Percentiles rank a stretch among this genome's conserved stretches.
Conservation (phyloP, 306 rosid genomes). For the Rosa lucieae region DNA sequence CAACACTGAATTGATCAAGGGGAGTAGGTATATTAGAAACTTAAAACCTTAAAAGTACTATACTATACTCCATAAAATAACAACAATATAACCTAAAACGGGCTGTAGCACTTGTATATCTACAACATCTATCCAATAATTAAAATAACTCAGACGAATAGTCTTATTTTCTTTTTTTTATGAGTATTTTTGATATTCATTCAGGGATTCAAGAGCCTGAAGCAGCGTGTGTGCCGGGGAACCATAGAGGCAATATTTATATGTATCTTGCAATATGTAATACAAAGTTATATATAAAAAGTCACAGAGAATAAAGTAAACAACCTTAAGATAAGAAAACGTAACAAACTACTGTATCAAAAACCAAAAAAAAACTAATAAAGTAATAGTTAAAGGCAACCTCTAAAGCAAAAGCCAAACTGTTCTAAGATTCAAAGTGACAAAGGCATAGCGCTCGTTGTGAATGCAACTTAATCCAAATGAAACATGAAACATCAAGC, state of each 20-base stretch:
- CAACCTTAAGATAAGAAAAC: not conserved
- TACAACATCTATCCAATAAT: not conserved
- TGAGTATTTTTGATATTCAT: not conserved
- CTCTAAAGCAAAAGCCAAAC: not conserved
- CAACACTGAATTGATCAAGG: not conserved
- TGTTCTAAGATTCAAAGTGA: not conserved
- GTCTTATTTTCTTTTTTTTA: not conserved
- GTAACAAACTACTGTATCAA: no score
- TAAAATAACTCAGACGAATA: not conserved
- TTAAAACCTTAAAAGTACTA: not conserved
- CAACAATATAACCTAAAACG: not conserved
- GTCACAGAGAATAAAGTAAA: conserved; percentile 5
- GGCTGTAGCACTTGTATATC: not conserved
- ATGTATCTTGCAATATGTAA: not conserved
- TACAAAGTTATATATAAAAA: not conserved
- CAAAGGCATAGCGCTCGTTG: not conserved
- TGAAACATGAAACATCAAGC: not conserved
- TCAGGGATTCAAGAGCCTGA: not conserved
- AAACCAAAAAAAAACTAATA: not conserved
- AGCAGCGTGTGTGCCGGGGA: not conserved
- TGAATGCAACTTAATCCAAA: not conserved
- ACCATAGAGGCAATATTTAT: not conserved
- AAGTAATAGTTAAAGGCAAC: not conserved
- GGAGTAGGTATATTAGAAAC: not conserved
- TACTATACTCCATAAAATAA: not conserved